These are phyloP conservation scores for Bruguiera hainesii DNA, from an alignment of 441 rosid species.

Conservation along the genomic window DNA sequence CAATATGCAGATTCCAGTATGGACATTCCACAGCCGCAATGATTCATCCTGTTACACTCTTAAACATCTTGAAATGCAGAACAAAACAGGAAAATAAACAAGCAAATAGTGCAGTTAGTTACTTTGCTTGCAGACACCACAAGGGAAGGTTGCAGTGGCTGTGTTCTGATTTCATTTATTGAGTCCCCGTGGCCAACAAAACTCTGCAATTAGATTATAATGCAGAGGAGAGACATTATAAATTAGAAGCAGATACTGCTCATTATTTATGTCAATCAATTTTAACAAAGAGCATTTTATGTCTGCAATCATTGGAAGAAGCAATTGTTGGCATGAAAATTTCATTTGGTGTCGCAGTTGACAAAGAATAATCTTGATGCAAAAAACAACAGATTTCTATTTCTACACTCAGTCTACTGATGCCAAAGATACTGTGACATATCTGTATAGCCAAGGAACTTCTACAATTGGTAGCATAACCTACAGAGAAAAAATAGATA, in stretches of 20 bases:
- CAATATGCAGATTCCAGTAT: conserved; percentile 93
- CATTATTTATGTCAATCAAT: background rate
- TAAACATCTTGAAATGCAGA: conserved; percentile 18
- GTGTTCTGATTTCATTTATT: conserved; percentile 92
- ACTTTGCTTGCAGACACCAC: conserved; percentile 96
- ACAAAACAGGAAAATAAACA: conserved; percentile 10
- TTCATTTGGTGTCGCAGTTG: no score
- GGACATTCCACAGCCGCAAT: conserved; percentile 91
- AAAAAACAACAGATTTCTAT: background rate
- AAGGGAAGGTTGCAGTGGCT: conserved; percentile 84
- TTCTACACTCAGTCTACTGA: background rate
- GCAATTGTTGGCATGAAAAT: no score
- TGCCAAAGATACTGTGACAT: background rate
- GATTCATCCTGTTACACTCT: conserved; percentile 76
- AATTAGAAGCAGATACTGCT: background rate
- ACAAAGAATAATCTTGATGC: no score
- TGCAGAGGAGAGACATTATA: conserved; percentile 4
- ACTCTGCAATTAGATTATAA: conserved; percentile 47
- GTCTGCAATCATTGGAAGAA: no score
- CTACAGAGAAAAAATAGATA: conserved; percentile 3
- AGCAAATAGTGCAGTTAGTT: conserved; percentile 15
- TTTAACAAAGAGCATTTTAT: no score
- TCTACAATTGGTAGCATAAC: background rate
- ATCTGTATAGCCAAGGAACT: background rate
- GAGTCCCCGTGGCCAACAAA: conserved; percentile 98